phyloP scores from a whole-genome alignment of 805 yeast genomes.

The Candida xyloterini region DNA sequence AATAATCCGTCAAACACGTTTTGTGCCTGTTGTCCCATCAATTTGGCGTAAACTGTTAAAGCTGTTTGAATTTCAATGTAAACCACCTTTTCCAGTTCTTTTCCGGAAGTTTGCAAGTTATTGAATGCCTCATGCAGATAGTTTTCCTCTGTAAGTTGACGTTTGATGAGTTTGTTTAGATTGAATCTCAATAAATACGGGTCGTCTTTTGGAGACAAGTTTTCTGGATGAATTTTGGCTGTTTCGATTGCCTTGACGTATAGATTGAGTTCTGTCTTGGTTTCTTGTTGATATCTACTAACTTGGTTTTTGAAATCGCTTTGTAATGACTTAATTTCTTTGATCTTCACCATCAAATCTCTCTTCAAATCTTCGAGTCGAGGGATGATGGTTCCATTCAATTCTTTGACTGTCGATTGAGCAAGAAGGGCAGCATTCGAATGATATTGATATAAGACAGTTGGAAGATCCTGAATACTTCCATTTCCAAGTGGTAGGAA shows the following conservation, averaged over 20 bases:
- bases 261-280: constrained; percentile 52
- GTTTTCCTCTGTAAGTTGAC: constrained; percentile 79
- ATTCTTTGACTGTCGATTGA: constrained; percentile 54
- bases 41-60: constrained; percentile 64
- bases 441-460: constrained; percentile 53
- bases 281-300: constrained; percentile 61
- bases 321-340: constrained; percentile 77
- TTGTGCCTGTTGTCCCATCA: constrained; percentile 71
- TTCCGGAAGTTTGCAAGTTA: constrained; percentile 84
- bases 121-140: constrained; percentile 83
- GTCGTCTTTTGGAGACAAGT: constrained; percentile 57
- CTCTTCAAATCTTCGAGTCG: constrained; percentile 65
- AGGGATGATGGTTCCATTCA: constrained; percentile 60
- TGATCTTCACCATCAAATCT: constrained; percentile 79
- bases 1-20: constrained; percentile 63
- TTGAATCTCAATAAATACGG: constrained; percentile 74
- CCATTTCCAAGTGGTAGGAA: constrained; percentile 78
- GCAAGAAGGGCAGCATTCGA: constrained; percentile 57
- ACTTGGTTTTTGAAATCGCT: constrained; percentile 83
- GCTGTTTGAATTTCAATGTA: constrained; percentile 84
- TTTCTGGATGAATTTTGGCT: constrained; percentile 47
- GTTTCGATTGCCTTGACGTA: constrained; percentile 64
- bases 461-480: constrained; percentile 81
- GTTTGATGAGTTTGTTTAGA: constrained; percentile 73
- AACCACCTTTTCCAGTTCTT: constrained; percentile 84